A percentile compares a stretch with the other conserved stretches of the same genome.
These are phyloP conservation scores for Penicillium argentinense DNA, from an alignment of 495 filamentous ascomycete species.

Conservation along the genomic window DNA sequence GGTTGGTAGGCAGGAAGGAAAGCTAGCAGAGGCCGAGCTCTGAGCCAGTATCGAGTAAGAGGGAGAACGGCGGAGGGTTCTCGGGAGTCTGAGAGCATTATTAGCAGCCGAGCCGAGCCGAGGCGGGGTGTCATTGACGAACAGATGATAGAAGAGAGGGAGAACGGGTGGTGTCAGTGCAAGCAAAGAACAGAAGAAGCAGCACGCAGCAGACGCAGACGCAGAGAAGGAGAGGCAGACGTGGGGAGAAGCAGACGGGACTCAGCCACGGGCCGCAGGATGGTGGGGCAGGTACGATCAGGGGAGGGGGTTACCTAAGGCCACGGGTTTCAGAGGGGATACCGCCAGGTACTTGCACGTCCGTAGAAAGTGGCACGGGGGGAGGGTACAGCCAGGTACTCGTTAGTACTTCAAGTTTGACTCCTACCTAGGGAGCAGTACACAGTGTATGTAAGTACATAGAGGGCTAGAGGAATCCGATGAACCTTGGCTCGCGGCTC, in stretches of 20 bases:
- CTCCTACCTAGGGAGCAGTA: no score
- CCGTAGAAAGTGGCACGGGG: no score
- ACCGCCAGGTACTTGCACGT: background rate
- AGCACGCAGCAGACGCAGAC: no score
- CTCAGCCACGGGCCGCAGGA: constrained; percentile 17
- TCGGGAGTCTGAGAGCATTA: constrained; percentile 1
- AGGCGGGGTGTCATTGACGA: background rate
- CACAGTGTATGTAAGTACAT: no score
- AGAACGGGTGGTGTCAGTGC: background rate
- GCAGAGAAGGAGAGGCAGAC: constrained; percentile 3
- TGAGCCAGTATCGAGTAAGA: constrained; percentile 3
- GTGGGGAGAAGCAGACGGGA: constrained; percentile 7
- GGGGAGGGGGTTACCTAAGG: no score
- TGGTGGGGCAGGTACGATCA: constrained; percentile 15
- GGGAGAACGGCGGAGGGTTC: constrained; percentile 4
- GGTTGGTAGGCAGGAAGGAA: background rate
- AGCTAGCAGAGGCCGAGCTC: background rate
- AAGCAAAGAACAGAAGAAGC: background rate
- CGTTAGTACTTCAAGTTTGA: no score
- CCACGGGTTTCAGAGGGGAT: no score
- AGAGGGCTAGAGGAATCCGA: no score
- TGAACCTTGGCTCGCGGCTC: no score
- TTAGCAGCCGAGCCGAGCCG: constrained; percentile 4
- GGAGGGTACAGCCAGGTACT: no score
- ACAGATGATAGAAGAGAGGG: constrained; percentile 4